A percentile compares a stretch with the other conserved stretches of the same genome.
Conservation (phyloP, 1,284 basidiomycete species). For the Puccinia hordei region DNA sequence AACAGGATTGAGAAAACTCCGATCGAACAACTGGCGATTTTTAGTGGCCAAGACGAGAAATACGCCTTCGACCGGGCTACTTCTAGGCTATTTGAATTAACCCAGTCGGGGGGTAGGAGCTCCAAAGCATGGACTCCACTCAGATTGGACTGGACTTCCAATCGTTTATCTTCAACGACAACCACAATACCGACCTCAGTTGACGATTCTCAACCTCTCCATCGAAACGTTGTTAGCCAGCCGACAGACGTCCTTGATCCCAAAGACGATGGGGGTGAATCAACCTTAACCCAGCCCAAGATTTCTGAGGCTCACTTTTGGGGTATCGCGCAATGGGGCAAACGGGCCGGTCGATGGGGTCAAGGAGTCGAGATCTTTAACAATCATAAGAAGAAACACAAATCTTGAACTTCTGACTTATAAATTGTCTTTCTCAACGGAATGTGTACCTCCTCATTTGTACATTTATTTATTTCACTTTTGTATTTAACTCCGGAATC, state of each 20-base stretch:
- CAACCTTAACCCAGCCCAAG: not conserved
- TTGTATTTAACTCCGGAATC: not conserved
- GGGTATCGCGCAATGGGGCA: conserved; percentile 37
- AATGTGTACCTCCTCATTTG: not conserved
- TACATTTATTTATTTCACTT: not conserved
- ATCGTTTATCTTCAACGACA: not conserved
- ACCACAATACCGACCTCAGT: not conserved
- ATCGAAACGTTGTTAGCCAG: too few species aligned
- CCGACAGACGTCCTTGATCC: not conserved
- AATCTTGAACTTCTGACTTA: not conserved
- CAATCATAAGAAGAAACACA: not conserved
- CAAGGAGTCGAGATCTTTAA: conserved; percentile 32
- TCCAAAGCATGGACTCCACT: conserved; percentile 45
- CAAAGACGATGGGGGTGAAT: not conserved
- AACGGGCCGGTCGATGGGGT: conserved; percentile 47
- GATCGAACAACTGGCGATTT: conserved; percentile 35
- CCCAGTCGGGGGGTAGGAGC: conserved; percentile 15
- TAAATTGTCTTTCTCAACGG: not conserved
- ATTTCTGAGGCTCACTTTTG: conserved; percentile 37
- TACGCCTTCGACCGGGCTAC: conserved; percentile 41
- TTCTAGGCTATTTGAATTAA: conserved; percentile 35
- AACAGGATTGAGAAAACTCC: not conserved
- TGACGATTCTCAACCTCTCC: too few species aligned
- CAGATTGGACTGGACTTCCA: not conserved
- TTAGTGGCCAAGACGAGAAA: conserved; percentile 44